Base-by-base conservation (phyloP, 177 flowering plant genomes). In the Vitis hybrid region DNA sequence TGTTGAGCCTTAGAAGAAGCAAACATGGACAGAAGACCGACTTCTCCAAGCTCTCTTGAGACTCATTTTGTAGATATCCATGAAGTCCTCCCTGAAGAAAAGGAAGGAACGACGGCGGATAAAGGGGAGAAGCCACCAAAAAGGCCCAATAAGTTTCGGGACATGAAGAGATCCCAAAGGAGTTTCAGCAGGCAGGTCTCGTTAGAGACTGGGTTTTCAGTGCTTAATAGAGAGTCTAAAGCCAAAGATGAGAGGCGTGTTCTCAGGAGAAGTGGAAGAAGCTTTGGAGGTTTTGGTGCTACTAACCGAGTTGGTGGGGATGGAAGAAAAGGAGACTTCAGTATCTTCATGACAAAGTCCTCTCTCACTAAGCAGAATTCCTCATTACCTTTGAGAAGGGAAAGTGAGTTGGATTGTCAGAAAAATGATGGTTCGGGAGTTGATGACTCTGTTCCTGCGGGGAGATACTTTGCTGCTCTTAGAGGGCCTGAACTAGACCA, bases 381-480 rank as follows among this genome's bases (percentile, higher is more conserved):
- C 11, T 51, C 83, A 65, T 64, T 89, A 67, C 93, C 91, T 0
- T 16, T 80, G 30, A 85, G 72, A 54, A 88, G 79, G 66, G 89
- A 87, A 21, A 77, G 78, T 35, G 84, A 81, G 32, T 21, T 24
- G 54, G 85, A 86, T 15, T 24, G 65, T 12, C 83, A 75, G 12
- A 68, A 67, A 48, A 68, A 63, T 57, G 81, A 75, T 46, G 73
- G 56, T 5, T 56, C 72, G 6, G 65, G 56, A 15, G 12, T 12
- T 32, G 85, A 80, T 64, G 87, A 89, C 30, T 74, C 86, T 59
- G 79, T 93, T 68, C 93, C 98, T 74, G 98, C 88, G 70, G 98
- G 98, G 52, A 88, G 99, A 78, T 93, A 93, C 85, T 95, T 90
- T 74, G 97, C 98, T 66, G 98, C 99, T 67, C 85, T 93, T 56